Evolutionary conservation across 2,329 filamentous ascomycete genomes (phyloP).

Genomic region (Exophiala xenobiotica): DNA sequence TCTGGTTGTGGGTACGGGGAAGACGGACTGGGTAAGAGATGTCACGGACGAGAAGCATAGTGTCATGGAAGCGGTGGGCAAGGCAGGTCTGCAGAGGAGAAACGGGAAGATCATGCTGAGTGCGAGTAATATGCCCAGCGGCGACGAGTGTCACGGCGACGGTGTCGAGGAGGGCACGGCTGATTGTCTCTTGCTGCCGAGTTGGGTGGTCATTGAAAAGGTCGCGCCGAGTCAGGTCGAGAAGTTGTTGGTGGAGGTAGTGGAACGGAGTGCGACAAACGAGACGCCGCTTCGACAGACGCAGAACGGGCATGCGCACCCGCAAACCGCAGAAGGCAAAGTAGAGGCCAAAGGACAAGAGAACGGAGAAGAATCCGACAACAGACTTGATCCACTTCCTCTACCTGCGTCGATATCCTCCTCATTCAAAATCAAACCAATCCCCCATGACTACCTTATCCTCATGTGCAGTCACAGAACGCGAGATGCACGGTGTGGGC

Average conservation of each 20-base stretch:
- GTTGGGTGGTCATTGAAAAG: slow-evolving; percentile 28
- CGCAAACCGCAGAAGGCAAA: not conserved
- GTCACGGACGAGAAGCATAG: slow-evolving; percentile 84
- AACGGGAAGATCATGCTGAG: slow-evolving; percentile 30
- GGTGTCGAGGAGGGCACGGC: slow-evolving; percentile 18
- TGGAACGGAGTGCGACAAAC: slow-evolving; percentile 24
- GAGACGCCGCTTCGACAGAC: slow-evolving; percentile 9
- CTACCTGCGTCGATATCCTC: slow-evolving; percentile 13
- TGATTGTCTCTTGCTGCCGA: slow-evolving; percentile 28
- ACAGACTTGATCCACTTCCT: slow-evolving; percentile 11
- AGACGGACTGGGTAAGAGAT: slow-evolving; percentile 89
- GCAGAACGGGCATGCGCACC: not conserved
- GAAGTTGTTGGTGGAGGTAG: slow-evolving; percentile 24
- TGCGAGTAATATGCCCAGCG: slow-evolving; percentile 27
- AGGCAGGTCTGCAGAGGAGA: slow-evolving; percentile 37
- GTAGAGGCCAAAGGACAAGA: not conserved
- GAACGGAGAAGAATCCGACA: not conserved
- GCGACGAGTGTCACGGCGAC: slow-evolving; percentile 13
- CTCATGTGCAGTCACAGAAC: slow-evolving; percentile 87
- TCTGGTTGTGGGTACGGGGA: slow-evolving; percentile 88
- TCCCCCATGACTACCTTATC: slow-evolving; percentile 77
- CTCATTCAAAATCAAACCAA: slow-evolving; percentile 51
- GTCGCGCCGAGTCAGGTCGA: slow-evolving; percentile 25
- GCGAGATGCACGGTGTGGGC: slow-evolving; percentile 85
- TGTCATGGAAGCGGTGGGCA: slow-evolving; percentile 73